Evolutionary conservation across 2,329 filamentous ascomycete species (phyloP), one percentile per base, ranked within the genome.

Genomic region (Xylaria sp.): DNA sequence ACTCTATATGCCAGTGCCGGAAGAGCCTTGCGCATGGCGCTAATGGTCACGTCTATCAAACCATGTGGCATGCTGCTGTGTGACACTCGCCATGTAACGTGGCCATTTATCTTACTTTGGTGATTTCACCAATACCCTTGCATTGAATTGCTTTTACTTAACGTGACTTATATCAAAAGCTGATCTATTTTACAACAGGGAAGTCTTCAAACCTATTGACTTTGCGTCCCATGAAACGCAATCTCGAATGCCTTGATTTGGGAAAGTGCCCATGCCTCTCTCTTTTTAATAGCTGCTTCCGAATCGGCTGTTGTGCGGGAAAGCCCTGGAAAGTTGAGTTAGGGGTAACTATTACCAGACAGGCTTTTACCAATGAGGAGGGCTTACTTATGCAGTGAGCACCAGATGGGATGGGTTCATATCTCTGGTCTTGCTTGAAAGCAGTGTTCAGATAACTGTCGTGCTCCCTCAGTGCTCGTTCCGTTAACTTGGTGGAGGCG

Each of bases 191-290:
- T 18, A 34, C 7, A 20, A 10, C 39, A 20, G 52, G 18, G 5
- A 13, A 13, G 31, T 20, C 25, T 37, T 39, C 13, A 1, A 37
- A 56, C 20, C 9, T 28, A 41, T 20, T 12, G 55, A 44, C 20
- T 18, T 57, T 25, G 5, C 37, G 9, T 2, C 18, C 7, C 10
- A 34, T 68, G 44, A 18, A 68, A 68, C 2, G 61, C 55, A 2
- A 2, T 52, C 13, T 68, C 61, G 50, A 68, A 68, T 1, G 39
- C 55, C 15, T 68, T 56, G 25, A 68, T 65, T 20, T 68, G 66
- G 3, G 55, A 60, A 1, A 7, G 61, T 15, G 56, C 66, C 66
- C 56, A 60, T 12, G 50, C 61, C 34, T 44, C 9, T 10, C 34
- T 46, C 50, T 12, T 28, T 28, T 56, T 56, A 8, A 54, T 23